These are phyloP conservation scores for Rheum nobile DNA, from an alignment of 148 eudicot species.

Conservation along the genomic window DNA sequence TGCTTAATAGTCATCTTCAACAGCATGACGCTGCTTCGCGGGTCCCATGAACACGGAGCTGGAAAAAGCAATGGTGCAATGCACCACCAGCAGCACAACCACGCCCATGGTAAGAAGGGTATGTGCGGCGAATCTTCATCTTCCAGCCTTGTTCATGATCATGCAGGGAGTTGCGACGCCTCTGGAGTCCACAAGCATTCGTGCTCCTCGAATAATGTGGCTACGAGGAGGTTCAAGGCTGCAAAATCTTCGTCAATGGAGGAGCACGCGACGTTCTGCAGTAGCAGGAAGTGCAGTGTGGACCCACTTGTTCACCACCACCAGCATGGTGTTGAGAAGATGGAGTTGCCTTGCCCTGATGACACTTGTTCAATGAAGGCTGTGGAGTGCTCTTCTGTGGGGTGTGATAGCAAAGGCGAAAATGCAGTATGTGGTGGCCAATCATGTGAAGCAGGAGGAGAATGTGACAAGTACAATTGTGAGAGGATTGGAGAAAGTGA, in stretches of 20 bases:
- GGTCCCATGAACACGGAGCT: constrained; percentile 12
- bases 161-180: neutral
- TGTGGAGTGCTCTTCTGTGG: neutral
- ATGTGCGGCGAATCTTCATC: neutral
- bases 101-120: constrained; percentile 24
- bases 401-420: neutral
- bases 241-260: neutral
- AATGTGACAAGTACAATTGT: too few relatives aligned
- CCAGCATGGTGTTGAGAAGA: neutral
- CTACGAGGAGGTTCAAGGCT: neutral
- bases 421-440: neutral
- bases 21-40: constrained; percentile 70
- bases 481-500: too few relatives aligned
- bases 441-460: neutral
- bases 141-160: neutral
- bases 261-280: neutral
- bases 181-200: constrained; percentile 1
- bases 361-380: neutral
- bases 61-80: neutral
- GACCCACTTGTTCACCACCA: constrained; percentile 7
- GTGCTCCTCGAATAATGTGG: neutral
- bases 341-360: neutral
- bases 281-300: neutral
- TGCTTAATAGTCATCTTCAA: constrained; percentile 71
- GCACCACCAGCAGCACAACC: constrained; percentile 17